Evolutionary conservation across 495 filamentous ascomycete species (phyloP), one percentile per base, ranked within the genome.

Genomic region (Neurospora sp.): DNA sequence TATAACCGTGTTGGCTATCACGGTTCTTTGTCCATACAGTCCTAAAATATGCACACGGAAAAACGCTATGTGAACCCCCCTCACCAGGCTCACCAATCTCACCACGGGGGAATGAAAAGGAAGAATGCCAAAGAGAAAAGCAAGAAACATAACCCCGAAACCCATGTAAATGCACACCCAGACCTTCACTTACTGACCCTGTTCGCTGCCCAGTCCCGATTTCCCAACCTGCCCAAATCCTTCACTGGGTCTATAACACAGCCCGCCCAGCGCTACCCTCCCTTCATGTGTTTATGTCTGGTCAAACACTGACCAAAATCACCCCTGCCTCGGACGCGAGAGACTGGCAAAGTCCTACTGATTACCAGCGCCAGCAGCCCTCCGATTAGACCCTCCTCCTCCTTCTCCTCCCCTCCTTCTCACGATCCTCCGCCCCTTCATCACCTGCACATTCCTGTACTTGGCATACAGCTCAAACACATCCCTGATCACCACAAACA

Each of bases 401-500:
- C 16, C 46, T 20, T 46, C 68, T n/a, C 27, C 5, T 68, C 39
- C 11, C 27, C 69, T 80, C 18, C 74, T 78, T 68, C 81, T 77
- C 3, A 82, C 80, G 77, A 96, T 86, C 79, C 85, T 88, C 78
- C 93, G 83, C 65, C 87, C 85, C 69, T 86, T 82, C 81, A 91
- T 89, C 70, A 89, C 89, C 80, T 91, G 87, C 41, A 91, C 93
- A 74, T 89, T 82, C 77, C 88, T 88, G 84, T 92, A 94, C 75
- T 91, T 88, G 69, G 89, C 88, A 78, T 93, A 96, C 8, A 96
- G 83, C 74, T 89, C 82, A 70, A 94, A 81, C 5, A 88, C 90
- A 79, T 97, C 93, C 76, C 91, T 92, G 8, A 94, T 78, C 27
- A 94, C 87, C 65, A 94, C 89, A 74, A 92, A 94, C 61, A 93